phyloP scores from a whole-genome alignment of 352 stramenopile species.

The Globisporangium cylindrosporum region DNA sequence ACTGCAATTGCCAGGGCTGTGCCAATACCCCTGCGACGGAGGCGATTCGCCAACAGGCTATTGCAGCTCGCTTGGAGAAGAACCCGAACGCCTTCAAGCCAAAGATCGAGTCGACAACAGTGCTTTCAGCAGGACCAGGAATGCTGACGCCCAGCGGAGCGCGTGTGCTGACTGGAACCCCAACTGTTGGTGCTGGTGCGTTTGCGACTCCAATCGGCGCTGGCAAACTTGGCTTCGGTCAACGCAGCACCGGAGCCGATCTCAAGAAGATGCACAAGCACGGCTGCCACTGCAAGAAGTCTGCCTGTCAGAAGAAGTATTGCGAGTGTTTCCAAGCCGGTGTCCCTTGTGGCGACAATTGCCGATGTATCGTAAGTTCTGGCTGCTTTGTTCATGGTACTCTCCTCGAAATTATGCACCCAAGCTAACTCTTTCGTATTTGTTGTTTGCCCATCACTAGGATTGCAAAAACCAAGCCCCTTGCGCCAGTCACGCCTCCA shows the following conservation, averaged over 20 bases:
- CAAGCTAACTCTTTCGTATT: slow-evolving; percentile 7
- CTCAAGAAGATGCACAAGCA: slow-evolving; percentile 90
- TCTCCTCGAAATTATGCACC: background rate
- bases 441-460: slow-evolving; percentile 20
- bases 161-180: background rate
- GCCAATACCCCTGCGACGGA: slow-evolving; percentile 86
- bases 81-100: slow-evolving; percentile 96
- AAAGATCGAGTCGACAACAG: slow-evolving; percentile 83
- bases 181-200: background rate
- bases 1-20: slow-evolving; percentile 92
- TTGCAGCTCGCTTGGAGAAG: slow-evolving; percentile 87
- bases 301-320: slow-evolving; percentile 97
- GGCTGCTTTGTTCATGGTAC: background rate
- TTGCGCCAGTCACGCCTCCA: slow-evolving; percentile 37
- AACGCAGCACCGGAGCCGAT: slow-evolving; percentile 18
- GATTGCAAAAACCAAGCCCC: slow-evolving; percentile 81
- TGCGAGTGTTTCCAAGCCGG: slow-evolving; percentile 96
- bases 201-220: slow-evolving; percentile 27
- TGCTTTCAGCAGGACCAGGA: background rate
- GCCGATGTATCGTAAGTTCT: slow-evolving; percentile 82
- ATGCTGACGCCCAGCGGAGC: slow-evolving; percentile 10
- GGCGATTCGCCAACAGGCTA: slow-evolving; percentile 73
- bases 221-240: slow-evolving; percentile 15
- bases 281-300: slow-evolving; percentile 97
- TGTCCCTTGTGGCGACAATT: slow-evolving; percentile 84